Conservation (phyloP, 2,329 filamentous ascomycete species). For the Fusarium musae region DNA sequence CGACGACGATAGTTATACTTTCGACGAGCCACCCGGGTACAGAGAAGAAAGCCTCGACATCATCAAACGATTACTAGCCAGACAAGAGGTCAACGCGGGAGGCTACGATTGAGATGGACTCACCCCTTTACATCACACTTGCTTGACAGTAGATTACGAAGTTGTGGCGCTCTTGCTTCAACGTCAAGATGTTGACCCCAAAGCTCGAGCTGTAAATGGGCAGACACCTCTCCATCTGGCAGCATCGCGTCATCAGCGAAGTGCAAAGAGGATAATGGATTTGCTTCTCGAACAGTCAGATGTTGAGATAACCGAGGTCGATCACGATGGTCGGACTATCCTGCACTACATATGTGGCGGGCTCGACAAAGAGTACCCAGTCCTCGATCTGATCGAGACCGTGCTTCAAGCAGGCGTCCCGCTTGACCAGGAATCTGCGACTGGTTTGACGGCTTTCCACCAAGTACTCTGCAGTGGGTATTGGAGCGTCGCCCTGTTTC, state of each 20-base stretch:
- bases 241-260: background rate
- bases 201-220: background rate
- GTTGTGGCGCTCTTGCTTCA: conserved; percentile 4
- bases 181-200: background rate
- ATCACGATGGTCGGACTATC: background rate
- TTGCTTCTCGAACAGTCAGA: background rate
- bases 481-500: background rate
- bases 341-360: conserved; percentile 4
- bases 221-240: conserved; percentile 16
- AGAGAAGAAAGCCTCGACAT: background rate
- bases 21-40: background rate
- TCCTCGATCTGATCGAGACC: background rate
- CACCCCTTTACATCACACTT: conserved; percentile 6
- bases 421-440: background rate
- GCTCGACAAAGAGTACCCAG: background rate
- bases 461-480: background rate
- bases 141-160: background rate
- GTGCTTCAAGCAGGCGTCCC: background rate
- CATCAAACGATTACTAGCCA: conserved; percentile 3
- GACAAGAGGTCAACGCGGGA: background rate
- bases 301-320: background rate
- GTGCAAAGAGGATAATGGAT: background rate
- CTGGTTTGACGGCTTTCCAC: conserved; percentile 1
- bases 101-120: background rate
- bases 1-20: too few species aligned